Base-by-base conservation (phyloP, 139 green algal genomes). In the Nannochloris sp. region DNA sequence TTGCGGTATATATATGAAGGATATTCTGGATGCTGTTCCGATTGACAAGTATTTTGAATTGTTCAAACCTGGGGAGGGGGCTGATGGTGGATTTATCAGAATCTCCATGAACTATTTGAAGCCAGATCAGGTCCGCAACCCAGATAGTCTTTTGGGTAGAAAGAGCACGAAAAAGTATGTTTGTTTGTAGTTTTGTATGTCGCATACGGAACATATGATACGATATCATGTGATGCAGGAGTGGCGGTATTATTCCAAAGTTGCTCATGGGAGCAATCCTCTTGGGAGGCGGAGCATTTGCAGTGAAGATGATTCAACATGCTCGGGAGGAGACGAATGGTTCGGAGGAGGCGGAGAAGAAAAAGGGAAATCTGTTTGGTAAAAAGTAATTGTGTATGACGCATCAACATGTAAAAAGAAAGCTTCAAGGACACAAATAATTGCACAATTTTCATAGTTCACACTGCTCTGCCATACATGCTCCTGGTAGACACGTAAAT, bases 21-120 rank as follows among this genome's bases (percentile, higher is more conserved):
- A 96, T 69, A 91, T 96, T 40, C 61, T 96, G 17, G 84, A 95
- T 14, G 86, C 86, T 29, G 89, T 89, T 17, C 89, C 89, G 12
- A 91, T 96, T 62, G 89, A 95, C 76, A 95, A 96, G 71, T 91
- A 91, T 79, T 96, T 96, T 84, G 88, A 96, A 76, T 70, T 95
- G 56, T 94, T 94, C 76, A 94, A 93, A 75, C 87, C 85, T 13
- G 56, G 77, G 29, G 71, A 70, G 26, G 84, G 84, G 58, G 79
- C 77, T 0, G 86, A 89, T 50, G 88, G 86, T 12, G 88, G 88
- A 30, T 92, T 86, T 74, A 90, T 93, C 63, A 68, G 86, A n/a
- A 76, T 95, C 29, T 70, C 68, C 59, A 86, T 95, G 69, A 81
- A 86, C 61, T 89, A 62, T 59, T 49, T 76, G 44, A 44, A 46